Evolutionary conservation across 2,329 filamentous ascomycete genomes (phyloP), one percentile per base, ranked within the genome.

Genomic region (Ustulina deusta): DNA sequence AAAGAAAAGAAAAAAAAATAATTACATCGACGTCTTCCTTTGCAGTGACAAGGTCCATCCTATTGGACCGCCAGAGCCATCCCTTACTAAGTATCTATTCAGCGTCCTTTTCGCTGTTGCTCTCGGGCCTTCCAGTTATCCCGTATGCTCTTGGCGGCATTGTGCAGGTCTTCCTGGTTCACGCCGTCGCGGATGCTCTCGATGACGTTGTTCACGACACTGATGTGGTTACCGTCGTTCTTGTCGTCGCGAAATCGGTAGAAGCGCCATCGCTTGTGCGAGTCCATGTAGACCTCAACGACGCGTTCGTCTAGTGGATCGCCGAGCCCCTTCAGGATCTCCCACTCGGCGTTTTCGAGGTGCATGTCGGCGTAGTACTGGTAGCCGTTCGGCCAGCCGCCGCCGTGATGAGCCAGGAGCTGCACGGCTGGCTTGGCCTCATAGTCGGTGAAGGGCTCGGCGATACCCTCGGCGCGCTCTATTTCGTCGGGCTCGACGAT

Each of bases 161-260:
- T 85, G 52, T 94, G 85, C 38, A 99, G 84, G 76, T 99, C 94
- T 65, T 92, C 85, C 80, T 97, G 89, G 0, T 89, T 92, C 11
- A 99, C 93, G 1, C 89, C 90, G 75, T 97, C 93, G 68, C 89
- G 86, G 73, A 99, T 98, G 79, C 93, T 97, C 71, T 95, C 91
- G 66, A 97, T 86, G 3, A 99, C 96, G 77, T 92, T 97, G 29
- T 90, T 84, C 1, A 97, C 93, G 0, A 93, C 95, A 20, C 84
- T 90, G 67, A 92, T 91, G 80, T 98, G 94, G 76, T 99, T 99
- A 0, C 93, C 94, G 72, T 97, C 91, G 32, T 85, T 84, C 82
- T 99, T 99, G 80, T 99, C 96, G 75, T 98, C 94, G 60, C 96
- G 87, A 80, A 97, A 95, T 34, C 94, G 90, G 73, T 96, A 91